Conservation (phyloP, 78 protist species). For the Emiliania huxleyi region DNA sequence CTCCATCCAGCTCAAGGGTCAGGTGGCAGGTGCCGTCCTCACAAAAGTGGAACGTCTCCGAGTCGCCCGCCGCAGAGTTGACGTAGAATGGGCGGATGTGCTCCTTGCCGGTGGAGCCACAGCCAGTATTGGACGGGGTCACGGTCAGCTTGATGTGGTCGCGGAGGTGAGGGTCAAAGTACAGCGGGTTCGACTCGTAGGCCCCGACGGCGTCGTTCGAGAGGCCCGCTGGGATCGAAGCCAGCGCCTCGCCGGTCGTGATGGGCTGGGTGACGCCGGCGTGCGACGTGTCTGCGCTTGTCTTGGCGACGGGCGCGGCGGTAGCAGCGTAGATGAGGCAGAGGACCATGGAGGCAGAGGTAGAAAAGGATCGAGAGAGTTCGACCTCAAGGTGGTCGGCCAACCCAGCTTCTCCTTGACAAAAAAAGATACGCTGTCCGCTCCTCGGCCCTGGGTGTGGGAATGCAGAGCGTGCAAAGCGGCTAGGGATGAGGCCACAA, state of each 20-base stretch:
- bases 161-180: neutral
- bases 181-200: neutral
- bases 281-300: neutral
- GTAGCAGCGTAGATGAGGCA: no score
- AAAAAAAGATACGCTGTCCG: no score
- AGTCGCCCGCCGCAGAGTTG: neutral
- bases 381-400: no score
- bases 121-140: neutral
- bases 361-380: no score
- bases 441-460: no score
- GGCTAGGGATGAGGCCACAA: no score
- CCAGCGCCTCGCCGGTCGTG: neutral
- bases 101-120: neutral
- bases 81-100: neutral
- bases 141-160: neutral
- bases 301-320: no score
- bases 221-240: neutral
- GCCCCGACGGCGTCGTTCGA: neutral
- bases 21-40: neutral
- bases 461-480: no score
- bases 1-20: neutral
- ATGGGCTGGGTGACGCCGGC: neutral
- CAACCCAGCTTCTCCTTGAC: no score
- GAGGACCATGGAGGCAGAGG: no score
- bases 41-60: neutral